These are phyloP conservation scores for Xylariaceae sp. DNA, from an alignment of 2,329 filamentous ascomycete genomes.

Conservation along the genomic window DNA sequence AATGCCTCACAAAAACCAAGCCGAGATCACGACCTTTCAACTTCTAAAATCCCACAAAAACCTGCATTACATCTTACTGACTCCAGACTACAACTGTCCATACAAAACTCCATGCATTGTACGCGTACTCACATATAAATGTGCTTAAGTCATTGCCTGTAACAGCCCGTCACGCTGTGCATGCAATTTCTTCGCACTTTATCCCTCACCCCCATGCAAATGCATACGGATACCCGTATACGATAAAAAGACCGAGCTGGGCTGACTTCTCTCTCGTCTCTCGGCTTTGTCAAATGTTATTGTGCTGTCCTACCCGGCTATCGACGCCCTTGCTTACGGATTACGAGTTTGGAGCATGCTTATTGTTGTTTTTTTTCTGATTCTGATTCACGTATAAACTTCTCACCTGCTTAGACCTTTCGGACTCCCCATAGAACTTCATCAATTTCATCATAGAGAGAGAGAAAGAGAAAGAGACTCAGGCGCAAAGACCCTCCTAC, in stretches of 20 bases:
- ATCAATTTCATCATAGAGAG: background rate
- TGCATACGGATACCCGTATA: background rate
- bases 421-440: background rate
- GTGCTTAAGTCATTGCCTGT: background rate
- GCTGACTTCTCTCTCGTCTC: slow-evolving; percentile 1
- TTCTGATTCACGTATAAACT: background rate
- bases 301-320: background rate
- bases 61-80: background rate
- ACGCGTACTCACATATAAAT: background rate
- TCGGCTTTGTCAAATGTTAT: slow-evolving; percentile 1
- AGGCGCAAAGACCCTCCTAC: background rate
- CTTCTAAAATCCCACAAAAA: background rate
- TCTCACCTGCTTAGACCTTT: background rate
- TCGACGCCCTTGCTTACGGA: background rate
- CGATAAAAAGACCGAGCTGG: slow-evolving; percentile 13
- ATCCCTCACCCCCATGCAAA: background rate
- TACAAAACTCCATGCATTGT: too few relatives aligned
- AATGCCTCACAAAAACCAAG: background rate
- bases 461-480: background rate
- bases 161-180: background rate
- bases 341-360: background rate
- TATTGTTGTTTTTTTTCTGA: background rate
- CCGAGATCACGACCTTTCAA: background rate
- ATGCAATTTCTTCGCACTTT: background rate
- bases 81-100: background rate